Base-by-base conservation (phyloP, 495 filamentous ascomycete genomes). In the Ramalina intermedia region DNA sequence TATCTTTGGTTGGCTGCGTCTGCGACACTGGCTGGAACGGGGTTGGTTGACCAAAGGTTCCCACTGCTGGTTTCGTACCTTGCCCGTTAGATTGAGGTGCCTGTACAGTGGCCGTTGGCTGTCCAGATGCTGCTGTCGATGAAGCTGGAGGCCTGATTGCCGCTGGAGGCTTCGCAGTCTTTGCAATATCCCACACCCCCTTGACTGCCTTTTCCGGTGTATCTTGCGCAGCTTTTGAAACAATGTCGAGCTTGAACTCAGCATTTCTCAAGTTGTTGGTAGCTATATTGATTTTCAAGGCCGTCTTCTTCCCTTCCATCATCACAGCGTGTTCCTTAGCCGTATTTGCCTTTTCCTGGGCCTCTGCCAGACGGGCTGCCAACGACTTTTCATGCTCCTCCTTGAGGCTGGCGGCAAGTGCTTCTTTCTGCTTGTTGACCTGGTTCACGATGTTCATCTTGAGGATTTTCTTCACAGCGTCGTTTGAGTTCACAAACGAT, bases 111-210 rank as follows among this genome's bases (percentile, higher is more conserved):
- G 47, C 23, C 33, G 60, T 46, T 46, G 53, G 57, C 56, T 43
- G 23, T 39, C 37, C 46, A 21, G 39, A 38, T 43, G 9, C 43
- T 16, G 38, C 17, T 7, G 50, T 37, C 18, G 33, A 3, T 33
- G 50, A 37, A 14, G 20, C n/a, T 16, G 27, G 37, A 29, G 41
- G 44, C 38, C 47, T 46, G 27, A 38, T 40, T 37, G 49, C 20
- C 9, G 74, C 64, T 11, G 73, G 66, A 44, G 79, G 73, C 56
- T 79, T 85, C n/a, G 78, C 76, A 21, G 68, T 67, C 64, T 89
- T 85, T 0, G 80, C 86, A 27, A 82, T 65, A 37, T 81, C 78
- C 85, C 86, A 96, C 0, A 94, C 88, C 60, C 94, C 87, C 11
- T 64, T 70, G 6, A 96, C 87, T 13, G 85, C 77, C 49, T 74